Evolutionary conservation across 495 filamentous ascomycete species (phyloP).

Genomic region (Ramalina intermedia): DNA sequence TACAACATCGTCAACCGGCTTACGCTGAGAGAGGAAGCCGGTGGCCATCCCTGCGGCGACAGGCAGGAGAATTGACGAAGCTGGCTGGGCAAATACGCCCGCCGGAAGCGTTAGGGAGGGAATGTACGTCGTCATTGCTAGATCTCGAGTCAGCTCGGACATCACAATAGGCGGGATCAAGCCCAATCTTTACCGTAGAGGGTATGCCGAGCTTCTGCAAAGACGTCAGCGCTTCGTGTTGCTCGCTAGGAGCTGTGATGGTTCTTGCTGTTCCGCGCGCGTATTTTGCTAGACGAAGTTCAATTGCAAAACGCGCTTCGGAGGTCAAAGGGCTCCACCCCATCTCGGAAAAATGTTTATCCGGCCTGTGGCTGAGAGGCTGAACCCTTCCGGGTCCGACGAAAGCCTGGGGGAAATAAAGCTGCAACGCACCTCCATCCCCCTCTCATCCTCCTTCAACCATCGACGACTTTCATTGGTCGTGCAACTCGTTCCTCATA

Average conservation of each 20-base stretch:
- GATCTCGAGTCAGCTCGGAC: neutral
- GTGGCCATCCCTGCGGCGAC: slow-evolving; percentile 47
- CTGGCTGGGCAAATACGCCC: slow-evolving; percentile 46
- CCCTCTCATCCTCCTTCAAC: slow-evolving; percentile 1
- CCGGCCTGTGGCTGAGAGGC: too few species aligned
- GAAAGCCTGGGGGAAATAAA: neutral
- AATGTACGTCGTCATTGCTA: slow-evolving; percentile 53
- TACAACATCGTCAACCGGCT: slow-evolving; percentile 5
- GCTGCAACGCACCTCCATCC: slow-evolving; percentile 2
- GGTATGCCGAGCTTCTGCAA: neutral
- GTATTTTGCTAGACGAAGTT: too few species aligned
- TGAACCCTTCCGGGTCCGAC: too few species aligned
- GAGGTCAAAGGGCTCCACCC: too few species aligned
- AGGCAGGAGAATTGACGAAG: slow-evolving; percentile 55
- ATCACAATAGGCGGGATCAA: neutral
- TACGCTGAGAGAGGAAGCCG: slow-evolving; percentile 46
- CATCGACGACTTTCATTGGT: slow-evolving; percentile 3
- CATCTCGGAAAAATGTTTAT: too few species aligned
- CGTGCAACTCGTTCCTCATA: neutral
- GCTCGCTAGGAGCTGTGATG: neutral
- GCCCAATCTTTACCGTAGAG: neutral
- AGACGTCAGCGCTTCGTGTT: neutral
- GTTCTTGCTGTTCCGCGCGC: neutral
- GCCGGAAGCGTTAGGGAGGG: slow-evolving; percentile 47
- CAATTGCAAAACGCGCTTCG: too few species aligned